Conservation (phyloP, 345 rosid species). For the Eucalyptus melliodora region DNA sequence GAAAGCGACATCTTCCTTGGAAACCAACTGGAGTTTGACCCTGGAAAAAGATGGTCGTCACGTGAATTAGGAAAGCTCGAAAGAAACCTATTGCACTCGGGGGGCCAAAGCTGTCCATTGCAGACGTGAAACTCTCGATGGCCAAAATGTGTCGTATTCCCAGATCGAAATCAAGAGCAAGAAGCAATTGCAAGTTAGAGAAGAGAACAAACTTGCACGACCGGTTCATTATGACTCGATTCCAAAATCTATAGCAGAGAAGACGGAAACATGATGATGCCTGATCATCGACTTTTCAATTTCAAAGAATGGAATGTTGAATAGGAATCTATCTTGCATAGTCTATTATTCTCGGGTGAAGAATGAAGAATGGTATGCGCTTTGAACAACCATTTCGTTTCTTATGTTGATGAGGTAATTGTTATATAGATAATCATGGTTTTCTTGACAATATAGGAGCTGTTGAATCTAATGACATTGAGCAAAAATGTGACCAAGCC, state of each 20-base stretch:
- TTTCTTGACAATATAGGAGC: not conserved
- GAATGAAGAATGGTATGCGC: not conserved
- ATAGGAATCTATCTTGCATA: not conserved
- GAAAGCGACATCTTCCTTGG: not conserved
- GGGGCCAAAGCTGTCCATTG: not conserved
- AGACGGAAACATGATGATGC: not conserved
- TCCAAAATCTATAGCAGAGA: not conserved
- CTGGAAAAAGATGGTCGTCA: not conserved
- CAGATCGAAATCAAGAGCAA: not conserved
- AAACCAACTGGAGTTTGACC: not conserved
- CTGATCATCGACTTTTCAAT: not conserved
- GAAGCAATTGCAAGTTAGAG: not conserved
- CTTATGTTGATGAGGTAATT: not conserved
- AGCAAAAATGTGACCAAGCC: not conserved
- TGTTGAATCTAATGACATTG: not conserved
- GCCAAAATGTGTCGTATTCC: not conserved
- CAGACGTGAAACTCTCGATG: not conserved
- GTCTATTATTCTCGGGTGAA: not conserved
- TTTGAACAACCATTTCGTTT: not conserved
- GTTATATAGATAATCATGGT: not conserved
- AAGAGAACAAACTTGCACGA: not conserved
- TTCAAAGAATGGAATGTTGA: not conserved
- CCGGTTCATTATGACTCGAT: not conserved
- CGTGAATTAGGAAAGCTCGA: not conserved
- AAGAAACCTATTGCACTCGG: not conserved